These are phyloP conservation scores for Madurella mycetomatis DNA, from an alignment of 2,329 filamentous ascomycete species.

Conservation along the genomic window DNA sequence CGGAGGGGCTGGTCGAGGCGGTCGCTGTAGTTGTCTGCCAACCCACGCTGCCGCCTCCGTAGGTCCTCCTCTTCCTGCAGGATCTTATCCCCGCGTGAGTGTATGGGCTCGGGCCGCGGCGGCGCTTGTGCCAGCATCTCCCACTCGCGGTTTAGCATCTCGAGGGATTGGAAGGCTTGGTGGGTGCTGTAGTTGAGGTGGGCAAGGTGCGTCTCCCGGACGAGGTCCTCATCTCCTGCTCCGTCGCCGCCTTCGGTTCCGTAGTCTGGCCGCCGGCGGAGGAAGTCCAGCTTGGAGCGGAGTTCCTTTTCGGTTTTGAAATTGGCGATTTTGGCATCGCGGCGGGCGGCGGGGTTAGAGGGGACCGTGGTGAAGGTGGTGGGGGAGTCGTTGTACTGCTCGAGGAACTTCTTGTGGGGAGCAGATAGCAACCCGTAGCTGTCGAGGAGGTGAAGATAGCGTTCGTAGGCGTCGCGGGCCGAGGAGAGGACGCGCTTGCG, in stretches of 20 bases:
- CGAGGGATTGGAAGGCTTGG: constrained; percentile 79
- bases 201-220: constrained; percentile 73
- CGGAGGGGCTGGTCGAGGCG: constrained; percentile 64
- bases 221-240: constrained; percentile 76
- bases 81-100: constrained; percentile 20
- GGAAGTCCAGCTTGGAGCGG: constrained; percentile 69
- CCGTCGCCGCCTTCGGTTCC: constrained; percentile 57
- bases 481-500: constrained; percentile 59
- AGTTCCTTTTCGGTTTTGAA: constrained; percentile 84
- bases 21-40: constrained; percentile 55
- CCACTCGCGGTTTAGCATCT: constrained; percentile 78
- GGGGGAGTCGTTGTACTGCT: constrained; percentile 68
- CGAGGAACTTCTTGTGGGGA: constrained; percentile 64
- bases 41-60: constrained; percentile 32
- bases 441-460: constrained; percentile 71
- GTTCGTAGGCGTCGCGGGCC: constrained; percentile 69
- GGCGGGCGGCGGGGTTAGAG: constrained; percentile 58
- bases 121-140: constrained; percentile 76
- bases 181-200: constrained; percentile 70
- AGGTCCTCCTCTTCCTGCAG: constrained; percentile 41
- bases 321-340: constrained; percentile 79
- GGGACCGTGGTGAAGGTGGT: constrained; percentile 68
- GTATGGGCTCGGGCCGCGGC: constrained; percentile 36
- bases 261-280: constrained; percentile 44
- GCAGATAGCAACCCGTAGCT: constrained; percentile 68